Conservation (phyloP, 345 rosid genomes). For the Syzygium grande region DNA sequence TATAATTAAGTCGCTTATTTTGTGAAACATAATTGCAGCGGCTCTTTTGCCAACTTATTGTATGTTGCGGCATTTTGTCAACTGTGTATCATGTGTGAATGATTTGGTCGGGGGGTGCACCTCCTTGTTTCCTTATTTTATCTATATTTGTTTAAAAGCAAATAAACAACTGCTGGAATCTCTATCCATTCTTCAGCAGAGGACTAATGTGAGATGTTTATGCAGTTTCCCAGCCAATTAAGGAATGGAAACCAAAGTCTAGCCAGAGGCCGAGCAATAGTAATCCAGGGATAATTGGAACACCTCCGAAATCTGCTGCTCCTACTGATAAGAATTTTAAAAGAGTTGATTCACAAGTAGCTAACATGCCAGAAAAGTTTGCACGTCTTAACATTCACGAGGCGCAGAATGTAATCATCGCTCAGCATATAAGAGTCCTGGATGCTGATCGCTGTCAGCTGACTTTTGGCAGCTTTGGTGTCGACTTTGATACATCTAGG, state of each 20-base stretch:
- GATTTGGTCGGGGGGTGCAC: background rate
- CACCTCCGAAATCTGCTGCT: conserved; percentile 41
- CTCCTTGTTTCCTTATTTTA: background rate
- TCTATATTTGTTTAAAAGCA: background rate
- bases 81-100: background rate
- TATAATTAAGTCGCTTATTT: background rate
- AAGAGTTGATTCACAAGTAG: conserved; percentile 32
- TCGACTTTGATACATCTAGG: conserved; percentile 41
- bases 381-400: conserved; percentile 31
- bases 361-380: conserved; percentile 47
- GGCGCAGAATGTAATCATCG: conserved; percentile 74
- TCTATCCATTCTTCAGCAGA: background rate
- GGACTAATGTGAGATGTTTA: background rate
- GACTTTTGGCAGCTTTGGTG: conserved; percentile 82
- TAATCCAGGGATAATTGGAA: conserved; percentile 59
- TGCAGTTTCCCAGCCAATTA: conserved; percentile 59
- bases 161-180: background rate
- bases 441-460: conserved; percentile 68
- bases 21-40: background rate
- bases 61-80: background rate
- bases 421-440: conserved; percentile 75
- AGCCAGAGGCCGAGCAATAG: conserved; percentile 40
- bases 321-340: conserved; percentile 34
- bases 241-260: conserved; percentile 87
- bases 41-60: background rate